A percentile compares a stretch with the other conserved stretches of the same genome.
These are phyloP conservation scores for Hypomyces perniciosus DNA, from an alignment of 2,329 filamentous ascomycete genomes.

Conservation along the genomic window DNA sequence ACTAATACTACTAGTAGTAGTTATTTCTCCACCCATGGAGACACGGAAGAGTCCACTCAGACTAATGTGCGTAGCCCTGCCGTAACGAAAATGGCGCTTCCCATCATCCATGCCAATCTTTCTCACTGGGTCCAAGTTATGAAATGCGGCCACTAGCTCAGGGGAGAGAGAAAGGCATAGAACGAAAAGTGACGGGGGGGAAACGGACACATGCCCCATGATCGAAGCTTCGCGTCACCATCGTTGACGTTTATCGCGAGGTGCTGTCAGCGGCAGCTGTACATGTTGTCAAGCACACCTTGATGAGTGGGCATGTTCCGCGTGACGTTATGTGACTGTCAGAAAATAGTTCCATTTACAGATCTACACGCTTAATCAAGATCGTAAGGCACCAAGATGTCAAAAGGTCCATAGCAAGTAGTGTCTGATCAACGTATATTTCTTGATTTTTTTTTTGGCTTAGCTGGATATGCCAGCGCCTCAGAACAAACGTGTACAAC, in stretches of 20 bases:
- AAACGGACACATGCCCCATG: not conserved
- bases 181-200: not conserved
- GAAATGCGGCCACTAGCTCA: conserved; percentile 12
- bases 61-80: not conserved
- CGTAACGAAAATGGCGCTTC: not conserved
- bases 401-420: not conserved
- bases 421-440: conserved; percentile 13
- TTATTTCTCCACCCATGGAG: not conserved
- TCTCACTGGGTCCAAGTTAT: conserved; percentile 7
- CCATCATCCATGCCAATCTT: conserved; percentile 5
- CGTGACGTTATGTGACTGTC: no score
- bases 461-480: not conserved
- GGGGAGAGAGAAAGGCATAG: not conserved
- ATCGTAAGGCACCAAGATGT: not conserved
- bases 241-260: no score
- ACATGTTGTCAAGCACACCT: no score
- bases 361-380: no score
- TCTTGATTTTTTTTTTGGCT: not conserved
- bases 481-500: conserved; percentile 10
- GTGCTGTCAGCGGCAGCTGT: not conserved
- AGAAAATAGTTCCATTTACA: no score
- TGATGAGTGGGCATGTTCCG: no score
- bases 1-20: not conserved
- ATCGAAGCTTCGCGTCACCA: conserved; percentile 3
- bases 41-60: not conserved